phyloP scores from a whole-genome alignment of 2,329 filamentous ascomycete genomes.

The Cryphonectria japonica region DNA sequence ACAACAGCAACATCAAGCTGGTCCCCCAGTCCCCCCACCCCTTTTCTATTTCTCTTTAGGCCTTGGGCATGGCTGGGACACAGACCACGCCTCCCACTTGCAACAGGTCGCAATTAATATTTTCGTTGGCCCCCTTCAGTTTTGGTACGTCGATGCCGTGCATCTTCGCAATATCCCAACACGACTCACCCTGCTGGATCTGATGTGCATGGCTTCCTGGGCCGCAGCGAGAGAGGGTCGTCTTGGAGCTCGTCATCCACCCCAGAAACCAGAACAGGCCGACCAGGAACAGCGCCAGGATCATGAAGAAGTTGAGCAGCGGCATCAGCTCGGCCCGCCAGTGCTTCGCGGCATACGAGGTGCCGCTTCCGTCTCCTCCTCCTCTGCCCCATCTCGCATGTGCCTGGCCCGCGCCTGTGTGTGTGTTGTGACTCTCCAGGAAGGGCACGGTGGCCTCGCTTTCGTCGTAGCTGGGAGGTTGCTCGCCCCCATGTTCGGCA shows the following conservation, averaged over 20 bases:
- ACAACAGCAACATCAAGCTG: not conserved
- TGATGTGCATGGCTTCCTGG: slow-evolving; percentile 42
- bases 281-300: slow-evolving; percentile 56
- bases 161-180: slow-evolving; percentile 54
- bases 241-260: slow-evolving; percentile 31
- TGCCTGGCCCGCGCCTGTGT: not conserved
- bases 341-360: slow-evolving; percentile 39
- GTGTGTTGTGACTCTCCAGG: slow-evolving; percentile 2
- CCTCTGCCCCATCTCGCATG: slow-evolving; percentile 17
- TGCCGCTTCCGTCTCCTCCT: slow-evolving; percentile 12
- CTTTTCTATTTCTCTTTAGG: not conserved
- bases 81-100: slow-evolving; percentile 38
- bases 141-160: slow-evolving; percentile 49
- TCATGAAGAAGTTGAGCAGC: slow-evolving; percentile 61
- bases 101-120: slow-evolving; percentile 53
- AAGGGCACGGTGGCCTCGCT: slow-evolving; percentile 29
- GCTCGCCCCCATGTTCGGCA: slow-evolving; percentile 32
- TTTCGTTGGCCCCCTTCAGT: slow-evolving; percentile 49
- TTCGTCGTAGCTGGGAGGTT: slow-evolving; percentile 27
- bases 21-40: no score
- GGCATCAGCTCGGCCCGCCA: slow-evolving; percentile 58
- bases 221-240: slow-evolving; percentile 29
- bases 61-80: slow-evolving; percentile 27
- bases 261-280: slow-evolving; percentile 54
- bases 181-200: slow-evolving; percentile 53